Base-by-base conservation (phyloP, 768 basidiomycete genomes). In the Melanogaster broomeanus region DNA sequence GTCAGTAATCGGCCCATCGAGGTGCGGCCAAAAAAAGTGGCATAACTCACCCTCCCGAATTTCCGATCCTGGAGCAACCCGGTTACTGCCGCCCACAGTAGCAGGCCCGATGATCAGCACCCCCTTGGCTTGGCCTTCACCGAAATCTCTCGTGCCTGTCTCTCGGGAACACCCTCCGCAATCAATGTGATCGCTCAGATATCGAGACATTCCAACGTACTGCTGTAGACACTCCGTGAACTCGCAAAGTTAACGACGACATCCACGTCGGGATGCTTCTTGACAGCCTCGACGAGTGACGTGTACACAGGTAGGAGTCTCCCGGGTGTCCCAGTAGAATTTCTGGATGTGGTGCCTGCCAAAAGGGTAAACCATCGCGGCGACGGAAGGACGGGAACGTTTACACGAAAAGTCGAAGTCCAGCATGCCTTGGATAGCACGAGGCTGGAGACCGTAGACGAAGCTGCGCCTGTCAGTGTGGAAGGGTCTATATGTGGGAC, bases 31-130 rank as follows among this genome's bases (percentile, higher is more conserved):
- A 13, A 45, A 28, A 6, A 38, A n/a, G n/a, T n/a, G n/a, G n/a
- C n/a, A n/a, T n/a, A 9, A 73, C 85, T 61, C 62, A 89, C 88
- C 90, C 96, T 79, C 96, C 96, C 53, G 92, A 94, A 83, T 99
- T 99, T 65, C 96, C 96, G 64, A 98, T 98, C 72, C 95, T 84
- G 90, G 98, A 98, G 80, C 96, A 98, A 37, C 96, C 96, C 51
- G 96, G 95, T 99, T 99, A 80, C 96, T 51, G 96, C 96, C 35
- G 96, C 96, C n/a, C n/a, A n/a, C n/a, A n/a, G n/a, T n/a, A n/a
- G n/a, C n/a, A n/a, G n/a, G n/a, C n/a, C n/a, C n/a, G 50, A 89
- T 87, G 75, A 98, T 95, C 67, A 95, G 80, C 49, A 98, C 93
- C 35, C 81, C 82, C 77, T 90, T 93, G 68, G 82, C 73, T 87